Evolutionary conservation across 2,329 filamentous ascomycete species (phyloP), one percentile per base, ranked within the genome.

Genomic region (Magnaporthiopsis incrustans): DNA sequence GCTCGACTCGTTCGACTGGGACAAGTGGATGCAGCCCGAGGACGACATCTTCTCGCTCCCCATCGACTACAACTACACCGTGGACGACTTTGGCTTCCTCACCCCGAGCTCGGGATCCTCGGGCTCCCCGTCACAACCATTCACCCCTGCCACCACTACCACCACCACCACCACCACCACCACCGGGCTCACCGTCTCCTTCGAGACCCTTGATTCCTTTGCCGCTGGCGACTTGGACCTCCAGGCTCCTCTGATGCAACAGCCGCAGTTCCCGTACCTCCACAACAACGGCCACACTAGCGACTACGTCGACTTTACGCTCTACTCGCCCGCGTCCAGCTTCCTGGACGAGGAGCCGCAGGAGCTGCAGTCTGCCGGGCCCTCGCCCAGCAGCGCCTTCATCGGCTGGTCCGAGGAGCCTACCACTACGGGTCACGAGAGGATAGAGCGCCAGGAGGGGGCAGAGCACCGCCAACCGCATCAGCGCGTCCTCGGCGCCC

Each of bases 261-360:
- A 64, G 57, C 38, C 58, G 25, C 61, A 50, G 25, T 73, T 81
- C 25, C 79, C 79, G 11, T 82, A 81, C 69, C 73, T 81, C 65
- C 74, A 74, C 65, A 70, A 73, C 4, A 72, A 71, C 63, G 66
- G 68, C 27, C 71, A 75, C 66, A 71, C 71, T 66, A 75, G 73
- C 69, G 74, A 81, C 72, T 85, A 85, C 69, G 73, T 78, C 68
- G 82, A 85, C 74, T 85, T 85, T 75, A 81, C 79, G 69, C 77
- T 85, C 22, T 85, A 79, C 74, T 85, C 82, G 61, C 82, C 82
- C 3, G 72, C 74, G 27, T 78, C 80, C 25, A 76, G 73, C 65
- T 78, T 78, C 70, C 74, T 80, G 18, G 81, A 82, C 64, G 82
- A 83, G 65, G 82, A 85, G 59, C 75, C 70, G 30, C 69, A 69